phyloP scores from a whole-genome alignment of 306 rosid species.

The Hylodesmum podocarpum region DNA sequence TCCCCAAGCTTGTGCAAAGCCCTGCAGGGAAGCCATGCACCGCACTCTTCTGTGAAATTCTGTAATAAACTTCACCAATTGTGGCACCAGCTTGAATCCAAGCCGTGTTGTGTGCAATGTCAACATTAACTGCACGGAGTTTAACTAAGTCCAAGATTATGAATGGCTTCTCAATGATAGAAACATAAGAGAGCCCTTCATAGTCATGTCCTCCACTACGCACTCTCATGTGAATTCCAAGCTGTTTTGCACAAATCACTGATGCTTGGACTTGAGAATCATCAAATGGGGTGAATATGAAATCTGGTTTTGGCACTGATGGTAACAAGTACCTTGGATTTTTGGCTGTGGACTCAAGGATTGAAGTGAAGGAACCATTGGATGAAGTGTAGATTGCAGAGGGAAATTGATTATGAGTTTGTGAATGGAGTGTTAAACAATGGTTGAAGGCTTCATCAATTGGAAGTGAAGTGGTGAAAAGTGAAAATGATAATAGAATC shows the following conservation, averaged over 20 bases:
- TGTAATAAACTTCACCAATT: conserved; percentile 59
- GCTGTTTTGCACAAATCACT: conserved; percentile 53
- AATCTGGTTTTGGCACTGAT: conserved; percentile 58
- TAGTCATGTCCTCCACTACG: conserved; percentile 59
- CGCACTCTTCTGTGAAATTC: conserved; percentile 47
- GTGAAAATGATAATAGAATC: conserved; percentile 19
- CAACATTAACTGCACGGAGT: conserved; percentile 37
- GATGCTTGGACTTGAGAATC: conserved; percentile 71
- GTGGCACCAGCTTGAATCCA: conserved; percentile 77
- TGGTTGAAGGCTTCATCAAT: conserved; percentile 37
- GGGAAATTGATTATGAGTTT: conserved; percentile 40
- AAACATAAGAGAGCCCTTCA: conserved; percentile 53
- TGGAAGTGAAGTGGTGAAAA: conserved; percentile 18
- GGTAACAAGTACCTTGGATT: conserved; percentile 57
- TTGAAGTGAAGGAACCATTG: conserved; percentile 43
- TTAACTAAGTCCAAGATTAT: conserved; percentile 41
- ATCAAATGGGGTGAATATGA: conserved; percentile 58
- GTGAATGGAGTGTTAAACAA: conserved; percentile 48
- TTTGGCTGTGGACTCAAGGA: conserved; percentile 69
- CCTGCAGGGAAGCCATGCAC: conserved; percentile 74
- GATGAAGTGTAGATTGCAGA: conserved; percentile 47
- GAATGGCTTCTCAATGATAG: conserved; percentile 43
- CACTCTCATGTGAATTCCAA: conserved; percentile 51
- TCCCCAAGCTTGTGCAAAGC: conserved; percentile 54
- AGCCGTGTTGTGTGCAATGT: conserved; percentile 37